Evolutionary conservation across 208 protist species (phyloP), one percentile per base, ranked within the genome.

Genomic region (Leishmania aethiopica): DNA sequence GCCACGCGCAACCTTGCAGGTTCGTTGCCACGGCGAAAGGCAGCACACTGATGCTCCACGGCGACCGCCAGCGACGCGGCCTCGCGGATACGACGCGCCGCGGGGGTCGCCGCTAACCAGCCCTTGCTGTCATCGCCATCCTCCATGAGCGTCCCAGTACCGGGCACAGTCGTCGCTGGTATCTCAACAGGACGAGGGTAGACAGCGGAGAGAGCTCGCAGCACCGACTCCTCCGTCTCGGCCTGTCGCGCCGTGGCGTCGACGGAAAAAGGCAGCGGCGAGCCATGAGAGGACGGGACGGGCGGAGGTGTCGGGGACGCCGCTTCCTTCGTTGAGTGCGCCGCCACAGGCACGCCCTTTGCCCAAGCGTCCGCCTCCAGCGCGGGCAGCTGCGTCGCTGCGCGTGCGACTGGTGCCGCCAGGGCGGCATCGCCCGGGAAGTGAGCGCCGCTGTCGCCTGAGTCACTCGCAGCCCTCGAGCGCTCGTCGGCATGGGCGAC

Each of bases 51-150:
- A 22, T 45, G 69, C 40, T 81, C 91, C 49, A 96, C 86, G 2
- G 88, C 91, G 1, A 89, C 92, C 10, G 90, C 92, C 37, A 91
- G 79, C 66, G 55, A 59, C 40, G 92, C 92, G 42, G 87, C 84
- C 28, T 84, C 75, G 47, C 83, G 72, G 57, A 94, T 66, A 37
- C 79, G 77, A 25, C 49, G 74, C 1, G 85, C 80, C 19, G 84
- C 85, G n/a, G 47, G 62, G 35, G 85, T 87, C 17, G 4, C 71
- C 0, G 60, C 37, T 22, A 88, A 60, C 60, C 69, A 75, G 10
- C 60, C 70, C 3, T 47, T 37, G 70, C 53, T 32, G 4, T 25
- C 59, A 11, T 28, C 28, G 49, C 8, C 13, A 13, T 40, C n/a
- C 59, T 19, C 51, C n/a, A n/a, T 28, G 11, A 77, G 35, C 53